Conservation (phyloP, 2,329 filamentous ascomycete species). For the Xylariales sp. region DNA sequence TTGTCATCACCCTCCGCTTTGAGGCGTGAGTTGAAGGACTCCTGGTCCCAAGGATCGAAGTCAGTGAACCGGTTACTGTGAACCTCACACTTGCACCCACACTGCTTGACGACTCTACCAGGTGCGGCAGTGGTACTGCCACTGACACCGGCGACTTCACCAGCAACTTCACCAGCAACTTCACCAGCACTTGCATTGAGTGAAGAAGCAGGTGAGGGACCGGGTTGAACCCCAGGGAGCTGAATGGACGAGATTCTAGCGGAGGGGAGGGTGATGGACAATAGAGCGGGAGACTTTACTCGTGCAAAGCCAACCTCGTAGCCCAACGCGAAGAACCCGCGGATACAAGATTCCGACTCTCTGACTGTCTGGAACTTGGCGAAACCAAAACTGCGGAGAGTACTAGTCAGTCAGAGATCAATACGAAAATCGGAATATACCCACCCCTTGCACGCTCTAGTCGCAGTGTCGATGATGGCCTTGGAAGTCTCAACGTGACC, state of each 20-base stretch:
- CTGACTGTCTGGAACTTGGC: conserved; percentile 87
- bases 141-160: neutral
- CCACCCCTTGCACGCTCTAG: conserved; percentile 93
- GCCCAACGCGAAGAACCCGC: conserved; percentile 87
- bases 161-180: neutral
- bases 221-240: no score
- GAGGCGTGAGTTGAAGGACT: conserved; percentile 96
- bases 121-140: neutral
- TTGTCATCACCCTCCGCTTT: conserved; percentile 87
- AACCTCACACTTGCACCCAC: conserved; percentile 3
- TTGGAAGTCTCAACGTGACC: conserved; percentile 95
- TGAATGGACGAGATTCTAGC: neutral
- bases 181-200: neutral
- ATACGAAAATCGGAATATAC: conserved; percentile 20
- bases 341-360: conserved; percentile 92
- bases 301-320: conserved; percentile 98
- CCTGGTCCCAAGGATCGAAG: conserved; percentile 46
- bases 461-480: conserved; percentile 93
- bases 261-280: conserved; percentile 27
- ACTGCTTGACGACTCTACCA: conserved; percentile 1
- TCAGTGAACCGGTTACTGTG: conserved; percentile 9
- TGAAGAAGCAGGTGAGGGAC: neutral
- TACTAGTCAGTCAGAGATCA: conserved; percentile 23
- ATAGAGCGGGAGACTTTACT: no score
- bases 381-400: conserved; percentile 74